These are phyloP conservation scores for Venturia carpophila DNA, from an alignment of 2,329 filamentous ascomycete genomes.

Conservation along the genomic window DNA sequence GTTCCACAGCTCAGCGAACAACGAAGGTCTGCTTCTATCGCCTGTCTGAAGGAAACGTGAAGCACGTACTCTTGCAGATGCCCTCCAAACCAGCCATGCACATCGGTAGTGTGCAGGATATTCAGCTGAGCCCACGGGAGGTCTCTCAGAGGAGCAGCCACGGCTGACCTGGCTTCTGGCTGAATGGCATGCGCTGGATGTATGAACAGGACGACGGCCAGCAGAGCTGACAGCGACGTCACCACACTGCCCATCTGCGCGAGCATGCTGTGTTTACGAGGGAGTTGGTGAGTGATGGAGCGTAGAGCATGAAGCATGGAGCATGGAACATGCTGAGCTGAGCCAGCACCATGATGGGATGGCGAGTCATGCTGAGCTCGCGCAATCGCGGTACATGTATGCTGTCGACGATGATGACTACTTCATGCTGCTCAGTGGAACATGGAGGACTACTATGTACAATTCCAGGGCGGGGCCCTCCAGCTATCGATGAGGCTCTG, in stretches of 20 bases:
- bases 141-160: conserved; percentile 72
- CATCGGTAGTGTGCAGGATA: conserved; percentile 87
- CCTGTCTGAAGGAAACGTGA: background rate
- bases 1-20: background rate
- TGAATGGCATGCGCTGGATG: conserved; percentile 44
- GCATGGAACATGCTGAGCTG: background rate
- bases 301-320: no score
- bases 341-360: background rate
- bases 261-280: background rate
- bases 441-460: no score
- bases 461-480: background rate
- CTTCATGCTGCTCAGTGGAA: background rate
- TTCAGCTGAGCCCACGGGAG: conserved; percentile 92
- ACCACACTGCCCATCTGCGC: background rate
- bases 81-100: conserved; percentile 90
- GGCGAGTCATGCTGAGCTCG: background rate
- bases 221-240: conserved; percentile 1
- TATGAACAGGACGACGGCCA: conserved; percentile 31
- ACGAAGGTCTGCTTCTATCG: background rate
- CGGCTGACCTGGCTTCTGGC: conserved; percentile 69
- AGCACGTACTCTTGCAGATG: conserved; percentile 72
- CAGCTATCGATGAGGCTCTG: no score
- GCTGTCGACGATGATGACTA: background rate
- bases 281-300: background rate
- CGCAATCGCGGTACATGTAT: background rate